These are phyloP conservation scores for Teratosphaeria gauchensis DNA, from an alignment of 2,329 filamentous ascomycete species.

Conservation along the genomic window DNA sequence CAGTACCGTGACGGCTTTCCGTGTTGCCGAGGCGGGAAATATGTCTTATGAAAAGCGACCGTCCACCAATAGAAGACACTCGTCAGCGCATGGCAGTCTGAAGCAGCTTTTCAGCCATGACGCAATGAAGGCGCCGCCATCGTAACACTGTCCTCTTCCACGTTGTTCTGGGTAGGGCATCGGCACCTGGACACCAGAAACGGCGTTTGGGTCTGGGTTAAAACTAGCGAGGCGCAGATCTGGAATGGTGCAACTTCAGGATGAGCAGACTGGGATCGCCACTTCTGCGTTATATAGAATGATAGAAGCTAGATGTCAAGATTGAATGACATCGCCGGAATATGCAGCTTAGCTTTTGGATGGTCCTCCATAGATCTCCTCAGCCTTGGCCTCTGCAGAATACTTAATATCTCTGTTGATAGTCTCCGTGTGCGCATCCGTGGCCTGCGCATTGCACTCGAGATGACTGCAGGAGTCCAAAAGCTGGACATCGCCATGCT, in stretches of 20 bases:
- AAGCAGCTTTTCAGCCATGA: slow-evolving; percentile 27
- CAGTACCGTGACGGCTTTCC: slow-evolving; percentile 23
- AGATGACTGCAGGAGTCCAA: not conserved
- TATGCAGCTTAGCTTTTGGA: not conserved
- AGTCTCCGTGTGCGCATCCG: not conserved
- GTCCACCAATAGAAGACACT: slow-evolving; percentile 2
- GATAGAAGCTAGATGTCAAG: not conserved
- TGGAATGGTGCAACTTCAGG: not conserved
- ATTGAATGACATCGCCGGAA: not conserved
- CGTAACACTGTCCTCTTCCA: not conserved
- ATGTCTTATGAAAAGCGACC: slow-evolving; percentile 16
- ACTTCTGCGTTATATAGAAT: not conserved
- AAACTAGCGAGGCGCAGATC: not conserved
- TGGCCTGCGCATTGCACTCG: not conserved
- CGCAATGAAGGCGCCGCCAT: slow-evolving; percentile 21
- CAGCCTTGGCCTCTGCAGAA: not conserved
- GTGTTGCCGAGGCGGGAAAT: slow-evolving; percentile 18
- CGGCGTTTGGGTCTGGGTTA: not conserved
- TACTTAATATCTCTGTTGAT: not conserved
- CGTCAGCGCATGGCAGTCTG: slow-evolving; percentile 14
- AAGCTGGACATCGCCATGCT: not conserved
- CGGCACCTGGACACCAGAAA: not conserved
- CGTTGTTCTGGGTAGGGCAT: not conserved
- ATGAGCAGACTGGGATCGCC: not conserved
- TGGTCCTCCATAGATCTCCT: not conserved